Conservation (phyloP, 352 stramenopile genomes). For the Peronospora farinosa region DNA sequence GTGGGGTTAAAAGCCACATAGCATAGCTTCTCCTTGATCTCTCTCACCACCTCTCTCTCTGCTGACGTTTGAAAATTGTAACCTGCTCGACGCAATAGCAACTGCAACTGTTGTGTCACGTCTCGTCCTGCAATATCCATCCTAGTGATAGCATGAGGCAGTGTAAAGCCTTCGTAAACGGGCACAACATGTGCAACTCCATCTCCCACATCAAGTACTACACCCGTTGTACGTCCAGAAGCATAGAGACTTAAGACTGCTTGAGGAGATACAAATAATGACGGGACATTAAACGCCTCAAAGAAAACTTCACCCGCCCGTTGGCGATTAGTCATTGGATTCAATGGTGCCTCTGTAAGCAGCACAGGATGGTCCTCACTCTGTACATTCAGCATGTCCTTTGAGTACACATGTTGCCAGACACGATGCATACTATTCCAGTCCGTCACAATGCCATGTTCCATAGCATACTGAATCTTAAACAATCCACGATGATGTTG, state of each 20-base stretch:
- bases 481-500: slow-evolving; percentile 78
- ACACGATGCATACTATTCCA: slow-evolving; percentile 86
- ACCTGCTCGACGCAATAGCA: slow-evolving; percentile 63
- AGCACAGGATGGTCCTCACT: slow-evolving; percentile 83
- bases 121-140: slow-evolving; percentile 82
- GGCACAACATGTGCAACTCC: slow-evolving; percentile 84
- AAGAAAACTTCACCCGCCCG: slow-evolving; percentile 82
- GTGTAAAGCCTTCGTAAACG: slow-evolving; percentile 77
- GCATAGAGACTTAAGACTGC: slow-evolving; percentile 85
- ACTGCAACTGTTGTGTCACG: slow-evolving; percentile 73
- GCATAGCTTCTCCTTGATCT: slow-evolving; percentile 87
- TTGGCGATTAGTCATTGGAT: slow-evolving; percentile 69
- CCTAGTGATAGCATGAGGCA: slow-evolving; percentile 74
- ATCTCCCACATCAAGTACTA: slow-evolving; percentile 87
- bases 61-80: slow-evolving; percentile 88
- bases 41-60: slow-evolving; percentile 80
- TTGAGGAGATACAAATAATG: slow-evolving; percentile 82
- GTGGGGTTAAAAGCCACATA: slow-evolving; percentile 81
- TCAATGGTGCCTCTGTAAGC: slow-evolving; percentile 76
- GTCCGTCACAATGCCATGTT: slow-evolving; percentile 81
- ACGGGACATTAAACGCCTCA: slow-evolving; percentile 81
- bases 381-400: slow-evolving; percentile 84
- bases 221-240: slow-evolving; percentile 78
- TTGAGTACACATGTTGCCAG: slow-evolving; percentile 86
- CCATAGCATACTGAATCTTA: slow-evolving; percentile 80